Evolutionary conservation across 306 rosid genomes (phyloP).

Genomic region (Quercus suber): DNA sequence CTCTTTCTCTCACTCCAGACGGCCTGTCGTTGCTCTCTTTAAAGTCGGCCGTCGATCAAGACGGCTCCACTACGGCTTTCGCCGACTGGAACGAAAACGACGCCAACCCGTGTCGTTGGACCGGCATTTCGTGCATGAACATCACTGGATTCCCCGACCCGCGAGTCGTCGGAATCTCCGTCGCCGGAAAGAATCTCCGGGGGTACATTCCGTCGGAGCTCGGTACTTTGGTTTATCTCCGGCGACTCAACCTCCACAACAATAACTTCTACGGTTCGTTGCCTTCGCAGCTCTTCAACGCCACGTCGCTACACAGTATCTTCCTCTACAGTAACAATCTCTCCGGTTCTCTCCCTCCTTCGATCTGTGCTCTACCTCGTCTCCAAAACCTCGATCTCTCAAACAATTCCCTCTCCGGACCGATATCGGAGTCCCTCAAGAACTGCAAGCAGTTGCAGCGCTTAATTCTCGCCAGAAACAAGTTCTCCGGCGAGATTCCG

Average conservation of each 20-base stretch:
- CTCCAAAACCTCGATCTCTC: slow-evolving; percentile 92
- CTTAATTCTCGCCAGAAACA: slow-evolving; percentile 61
- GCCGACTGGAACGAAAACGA: slow-evolving; percentile 81
- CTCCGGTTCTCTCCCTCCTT: slow-evolving; percentile 69
- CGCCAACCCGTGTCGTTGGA: slow-evolving; percentile 69
- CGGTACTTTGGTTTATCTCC: slow-evolving; percentile 66
- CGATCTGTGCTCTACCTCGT: slow-evolving; percentile 63
- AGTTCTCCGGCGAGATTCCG: slow-evolving; percentile 62
- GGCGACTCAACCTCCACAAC: slow-evolving; percentile 79
- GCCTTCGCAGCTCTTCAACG: slow-evolving; percentile 84
- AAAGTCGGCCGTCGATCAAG: slow-evolving; percentile 76
- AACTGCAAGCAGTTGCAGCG: slow-evolving; percentile 73
- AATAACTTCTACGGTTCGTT: slow-evolving; percentile 71
- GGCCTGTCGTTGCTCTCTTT: slow-evolving; percentile 91
- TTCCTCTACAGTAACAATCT: slow-evolving; percentile 86
- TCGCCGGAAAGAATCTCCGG: slow-evolving; percentile 70
- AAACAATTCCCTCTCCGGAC: slow-evolving; percentile 66
- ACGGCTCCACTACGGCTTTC: slow-evolving; percentile 28
- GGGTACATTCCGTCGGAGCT: slow-evolving; percentile 96
- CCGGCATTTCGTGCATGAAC: slow-evolving; percentile 80
- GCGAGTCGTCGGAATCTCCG: slow-evolving; percentile 73
- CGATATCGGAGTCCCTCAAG: slow-evolving; percentile 36
- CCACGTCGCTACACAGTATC: slow-evolving; percentile 74
- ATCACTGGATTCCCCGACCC: slow-evolving; percentile 55
- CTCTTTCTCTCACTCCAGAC: slow-evolving; percentile 69